Evolutionary conservation across 371 early-diverging fungal genomes (phyloP), one percentile per base, ranked within the genome.

Genomic region (Phascolomyces articulosus): DNA sequence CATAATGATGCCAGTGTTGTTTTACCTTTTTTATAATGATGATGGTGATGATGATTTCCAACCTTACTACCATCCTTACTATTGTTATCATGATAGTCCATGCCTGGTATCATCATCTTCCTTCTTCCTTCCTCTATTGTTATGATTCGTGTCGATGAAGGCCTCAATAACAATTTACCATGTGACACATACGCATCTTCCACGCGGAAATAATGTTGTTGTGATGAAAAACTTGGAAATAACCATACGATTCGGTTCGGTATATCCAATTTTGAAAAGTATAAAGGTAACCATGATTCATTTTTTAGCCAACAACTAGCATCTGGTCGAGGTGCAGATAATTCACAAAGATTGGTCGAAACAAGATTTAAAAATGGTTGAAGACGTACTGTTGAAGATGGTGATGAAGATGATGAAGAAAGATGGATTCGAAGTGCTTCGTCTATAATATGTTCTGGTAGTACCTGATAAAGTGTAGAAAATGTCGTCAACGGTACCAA

Each of bases 141-240:
- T 34, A 20, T 34, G 13, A 44, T 48, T 23, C 38, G 21, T 58
- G 44, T 28, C 15, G 40, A 24, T 20, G 49, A 40, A 18, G 64
- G 64, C 49, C 74, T 51, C 27, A 82, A 27, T 13, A 82, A 60
- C 51, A 82, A 63, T 54, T 79, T 82, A 9, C 82, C 82, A 63
- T 82, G 82, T 26, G 75, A 79, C 21, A 82, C 82, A 72, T 79
- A 82, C 0, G 71, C 64, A 73, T 79, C 74, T 62, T 82, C 79
- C 1, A 82, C 79, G 62, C 64, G 62, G 44, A 82, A 82, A 66
- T 66, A 82, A 34, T 77, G 58, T 3, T 69, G 64, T 10, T 58
- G 34, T 11, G 64, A 41, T 38, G 44, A 47, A 58, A 73, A 73
- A 27, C 69, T 62, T 15, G 82, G 82, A 9, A 67, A 24, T 20